A percentile compares a stretch with the other conserved stretches of the same genome.
phyloP scores from a whole-genome alignment of 2,329 filamentous ascomycete species.

The Epichloe uncinata region DNA sequence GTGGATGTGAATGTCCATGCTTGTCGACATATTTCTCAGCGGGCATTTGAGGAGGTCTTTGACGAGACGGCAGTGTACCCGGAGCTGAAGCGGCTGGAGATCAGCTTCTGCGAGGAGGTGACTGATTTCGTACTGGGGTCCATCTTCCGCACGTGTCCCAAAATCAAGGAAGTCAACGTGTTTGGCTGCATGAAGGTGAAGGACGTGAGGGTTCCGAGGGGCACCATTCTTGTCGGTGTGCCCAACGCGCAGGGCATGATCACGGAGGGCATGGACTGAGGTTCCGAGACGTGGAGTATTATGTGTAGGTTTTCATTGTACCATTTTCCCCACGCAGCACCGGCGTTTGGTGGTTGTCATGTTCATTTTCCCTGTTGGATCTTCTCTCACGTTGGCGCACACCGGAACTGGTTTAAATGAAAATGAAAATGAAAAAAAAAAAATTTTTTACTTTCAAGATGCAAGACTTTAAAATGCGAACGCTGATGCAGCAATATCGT shows the following conservation, averaged over 20 bases:
- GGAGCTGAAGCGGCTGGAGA: constrained; percentile 55
- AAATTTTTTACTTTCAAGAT: too few species aligned
- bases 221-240: constrained; percentile 43
- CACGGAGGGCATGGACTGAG: constrained; percentile 30
- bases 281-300: too few species aligned
- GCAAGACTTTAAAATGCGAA: too few species aligned
- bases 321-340: neutral
- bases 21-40: constrained; percentile 65
- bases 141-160: constrained; percentile 52
- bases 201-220: constrained; percentile 38
- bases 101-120: constrained; percentile 61
- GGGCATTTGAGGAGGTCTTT: constrained; percentile 66
- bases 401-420: too few species aligned
- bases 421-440: accelerated
- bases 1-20: constrained; percentile 63
- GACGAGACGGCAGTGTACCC: constrained; percentile 47
- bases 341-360: too few species aligned
- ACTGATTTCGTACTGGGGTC: constrained; percentile 50
- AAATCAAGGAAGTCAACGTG: constrained; percentile 43
- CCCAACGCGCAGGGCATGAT: constrained; percentile 47
- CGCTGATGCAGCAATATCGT: too few species aligned
- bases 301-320: neutral
- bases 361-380: too few species aligned
- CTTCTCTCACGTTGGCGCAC: too few species aligned
- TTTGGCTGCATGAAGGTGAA: constrained; percentile 54